A percentile compares a stretch with the other conserved stretches of the same genome.
phyloP scores from a whole-genome alignment of 106 monocot species.

The Agapanthus africanus region DNA sequence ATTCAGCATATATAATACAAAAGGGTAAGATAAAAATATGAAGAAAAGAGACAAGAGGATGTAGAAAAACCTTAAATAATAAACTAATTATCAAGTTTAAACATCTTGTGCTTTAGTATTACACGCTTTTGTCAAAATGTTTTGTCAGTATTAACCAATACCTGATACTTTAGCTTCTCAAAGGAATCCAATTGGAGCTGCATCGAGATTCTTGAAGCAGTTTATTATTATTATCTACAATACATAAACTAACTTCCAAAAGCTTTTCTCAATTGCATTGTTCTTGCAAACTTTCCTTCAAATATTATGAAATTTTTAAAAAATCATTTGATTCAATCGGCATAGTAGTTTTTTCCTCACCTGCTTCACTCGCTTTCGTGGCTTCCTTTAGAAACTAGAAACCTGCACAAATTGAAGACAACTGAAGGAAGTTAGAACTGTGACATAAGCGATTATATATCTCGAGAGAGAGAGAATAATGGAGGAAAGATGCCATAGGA shows the following conservation, averaged over 20 bases:
- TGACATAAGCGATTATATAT: not conserved
- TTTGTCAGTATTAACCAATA: not conserved
- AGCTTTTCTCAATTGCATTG: not conserved
- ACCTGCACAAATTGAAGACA: not conserved
- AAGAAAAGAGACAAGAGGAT: no score
- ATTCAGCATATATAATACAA: no score
- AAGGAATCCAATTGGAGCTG: not conserved
- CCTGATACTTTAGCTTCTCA: not conserved
- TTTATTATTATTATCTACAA: not conserved
- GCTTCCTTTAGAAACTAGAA: not conserved
- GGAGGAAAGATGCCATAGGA: no score
- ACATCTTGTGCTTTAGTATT: no score
- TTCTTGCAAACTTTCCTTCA: not conserved
- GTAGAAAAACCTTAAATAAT: no score
- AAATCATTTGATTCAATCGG: slow-evolving; percentile 2
- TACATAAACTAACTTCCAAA: not conserved
- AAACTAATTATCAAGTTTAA: no score
- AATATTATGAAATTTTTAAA: not conserved
- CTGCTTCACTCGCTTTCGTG: not conserved
- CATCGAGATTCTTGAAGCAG: not conserved
- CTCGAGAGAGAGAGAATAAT: no score
- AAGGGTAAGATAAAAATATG: no score
- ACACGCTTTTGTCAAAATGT: not conserved
- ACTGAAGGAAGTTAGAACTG: not conserved
- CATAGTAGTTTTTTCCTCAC: not conserved